A percentile compares a stretch with the other conserved stretches of the same genome.
phyloP scores from a whole-genome alignment of 1,284 basidiomycete genomes.

The Amylostereum areolatum region DNA sequence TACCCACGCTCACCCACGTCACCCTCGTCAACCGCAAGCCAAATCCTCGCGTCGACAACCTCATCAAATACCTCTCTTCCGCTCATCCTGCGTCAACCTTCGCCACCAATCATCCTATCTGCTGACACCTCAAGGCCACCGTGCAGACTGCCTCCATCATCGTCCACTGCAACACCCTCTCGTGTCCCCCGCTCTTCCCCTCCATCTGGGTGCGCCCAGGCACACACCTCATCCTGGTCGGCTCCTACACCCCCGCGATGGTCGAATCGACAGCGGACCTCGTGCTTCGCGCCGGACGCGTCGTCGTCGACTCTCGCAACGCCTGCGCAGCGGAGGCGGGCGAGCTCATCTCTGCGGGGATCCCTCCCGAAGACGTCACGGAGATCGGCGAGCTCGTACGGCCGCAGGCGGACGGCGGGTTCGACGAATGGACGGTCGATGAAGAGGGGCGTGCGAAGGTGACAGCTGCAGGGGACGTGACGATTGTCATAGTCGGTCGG shows the following conservation, averaged over 20 bases:
- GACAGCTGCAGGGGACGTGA: conserved; percentile 40
- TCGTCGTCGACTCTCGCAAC: conserved; percentile 70
- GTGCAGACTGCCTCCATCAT: conserved; percentile 49
- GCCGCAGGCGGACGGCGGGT: conserved; percentile 16
- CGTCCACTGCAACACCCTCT: conserved; percentile 76
- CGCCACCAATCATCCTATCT: conserved; percentile 8
- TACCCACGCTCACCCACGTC: conserved; percentile 49
- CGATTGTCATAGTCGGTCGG: conserved; percentile 79
- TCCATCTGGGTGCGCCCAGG: conserved; percentile 53
- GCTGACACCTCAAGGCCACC: conserved; percentile 14
- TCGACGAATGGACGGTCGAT: conserved; percentile 21
- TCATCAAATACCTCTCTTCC: conserved; percentile 34
- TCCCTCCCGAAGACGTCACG: conserved; percentile 31
- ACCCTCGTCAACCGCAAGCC: conserved; percentile 60
- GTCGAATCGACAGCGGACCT: conserved; percentile 64
- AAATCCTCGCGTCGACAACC: conserved; percentile 43
- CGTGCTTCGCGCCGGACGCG: conserved; percentile 39
- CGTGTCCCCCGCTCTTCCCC: conserved; percentile 64
- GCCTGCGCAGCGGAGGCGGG: conserved; percentile 74
- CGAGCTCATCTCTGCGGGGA: conserved; percentile 57
- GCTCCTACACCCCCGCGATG: conserved; percentile 83
- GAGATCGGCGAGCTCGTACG: conserved; percentile 60
- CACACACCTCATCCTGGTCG: conserved; percentile 72
- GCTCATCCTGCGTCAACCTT: conserved; percentile 37
- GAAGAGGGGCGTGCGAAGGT: conserved; percentile 20